These are phyloP conservation scores for Aspergillus pseudoviridinutans DNA, from an alignment of 2,329 filamentous ascomycete species.

Conservation along the genomic window DNA sequence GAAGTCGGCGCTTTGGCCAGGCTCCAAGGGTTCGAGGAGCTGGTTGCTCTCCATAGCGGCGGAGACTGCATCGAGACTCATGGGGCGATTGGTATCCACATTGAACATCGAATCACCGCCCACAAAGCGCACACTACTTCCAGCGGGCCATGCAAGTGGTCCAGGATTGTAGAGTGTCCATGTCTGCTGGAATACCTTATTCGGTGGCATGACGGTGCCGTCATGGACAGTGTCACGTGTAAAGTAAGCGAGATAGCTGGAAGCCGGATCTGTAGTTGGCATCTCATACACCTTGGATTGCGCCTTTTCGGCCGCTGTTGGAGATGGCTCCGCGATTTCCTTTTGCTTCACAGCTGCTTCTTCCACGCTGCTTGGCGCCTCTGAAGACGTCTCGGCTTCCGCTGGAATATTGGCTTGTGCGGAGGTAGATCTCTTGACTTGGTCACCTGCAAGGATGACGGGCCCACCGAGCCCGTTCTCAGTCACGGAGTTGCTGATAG, in stretches of 20 bases:
- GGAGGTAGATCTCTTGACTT: slow-evolving; percentile 33
- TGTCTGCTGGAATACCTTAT: slow-evolving; percentile 77
- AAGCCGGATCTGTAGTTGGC: slow-evolving; percentile 31
- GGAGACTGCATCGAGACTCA: slow-evolving; percentile 71
- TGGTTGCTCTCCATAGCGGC: slow-evolving; percentile 80
- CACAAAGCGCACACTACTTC: slow-evolving; percentile 85
- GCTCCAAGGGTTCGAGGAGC: slow-evolving; percentile 63
- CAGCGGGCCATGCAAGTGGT: slow-evolving; percentile 73
- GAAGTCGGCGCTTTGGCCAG: slow-evolving; percentile 74
- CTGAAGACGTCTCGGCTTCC: slow-evolving; percentile 4
- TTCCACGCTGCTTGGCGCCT: not conserved
- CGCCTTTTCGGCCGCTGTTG: slow-evolving; percentile 30
- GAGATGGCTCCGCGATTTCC: slow-evolving; percentile 21
- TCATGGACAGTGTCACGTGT: slow-evolving; percentile 75
- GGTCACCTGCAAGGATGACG: slow-evolving; percentile 71
- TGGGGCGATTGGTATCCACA: slow-evolving; percentile 72
- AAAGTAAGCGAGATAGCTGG: slow-evolving; percentile 60
- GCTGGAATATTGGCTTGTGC: slow-evolving; percentile 51
- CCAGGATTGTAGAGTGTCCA: slow-evolving; percentile 91
- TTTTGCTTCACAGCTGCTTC: slow-evolving; percentile 3
- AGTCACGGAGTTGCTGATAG: slow-evolving; percentile 70
- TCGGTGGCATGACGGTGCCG: slow-evolving; percentile 66
- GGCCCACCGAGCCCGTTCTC: slow-evolving; percentile 66
- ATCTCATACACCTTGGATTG: slow-evolving; percentile 11
- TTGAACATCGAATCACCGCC: slow-evolving; percentile 97